Base-by-base conservation (phyloP, 2,329 filamentous ascomycete species). In the Coniella vitis region DNA sequence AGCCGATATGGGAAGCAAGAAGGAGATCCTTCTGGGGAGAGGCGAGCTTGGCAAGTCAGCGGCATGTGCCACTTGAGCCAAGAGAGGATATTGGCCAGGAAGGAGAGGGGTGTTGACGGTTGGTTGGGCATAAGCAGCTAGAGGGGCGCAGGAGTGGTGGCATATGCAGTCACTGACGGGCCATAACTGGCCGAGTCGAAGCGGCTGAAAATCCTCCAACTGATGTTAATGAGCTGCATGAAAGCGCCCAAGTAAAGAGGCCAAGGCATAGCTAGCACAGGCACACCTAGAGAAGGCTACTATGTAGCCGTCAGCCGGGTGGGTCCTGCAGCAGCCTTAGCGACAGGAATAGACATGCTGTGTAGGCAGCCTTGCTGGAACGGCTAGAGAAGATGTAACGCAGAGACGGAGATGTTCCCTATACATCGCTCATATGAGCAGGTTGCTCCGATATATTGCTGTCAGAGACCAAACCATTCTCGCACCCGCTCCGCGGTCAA, bases 31-130 rank as follows among this genome's bases (percentile, higher is more conserved):
- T 16, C 22, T 12, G 14, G 38, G 12, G 38, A 17, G 34, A 21
- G 10, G n/a, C 32, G 10, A 21, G 22, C 29, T 35, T 34, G 20
- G 17, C 22, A 19, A 34, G 32, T 47, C 35, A 49, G 49, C 47
- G n/a, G 22, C 36, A 35, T 50, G 47, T 51, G 51, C 47, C 47
- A 42, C 51, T 29, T 44, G 19, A 47, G 29, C 29, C 17, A 40
- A 51, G 48, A 35, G 35, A 32, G 9, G 48, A 45, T 45, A 48
- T 47, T 51, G 48, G 51, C 37, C 47, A 40, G 44, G 47, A 38
- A 10, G 25, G 10, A 5, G 25, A 29, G 25, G 25, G 25, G 25
- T 29, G 25, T 5, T 29, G 25, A n/a, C n/a, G n/a, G n/a, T 29
- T 10, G 10, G 25, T 36, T 45, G 47, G 37, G 45, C 38, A 19